Conservation (phyloP, 805 yeast species). For the Ogataea trehaloabstinens region DNA sequence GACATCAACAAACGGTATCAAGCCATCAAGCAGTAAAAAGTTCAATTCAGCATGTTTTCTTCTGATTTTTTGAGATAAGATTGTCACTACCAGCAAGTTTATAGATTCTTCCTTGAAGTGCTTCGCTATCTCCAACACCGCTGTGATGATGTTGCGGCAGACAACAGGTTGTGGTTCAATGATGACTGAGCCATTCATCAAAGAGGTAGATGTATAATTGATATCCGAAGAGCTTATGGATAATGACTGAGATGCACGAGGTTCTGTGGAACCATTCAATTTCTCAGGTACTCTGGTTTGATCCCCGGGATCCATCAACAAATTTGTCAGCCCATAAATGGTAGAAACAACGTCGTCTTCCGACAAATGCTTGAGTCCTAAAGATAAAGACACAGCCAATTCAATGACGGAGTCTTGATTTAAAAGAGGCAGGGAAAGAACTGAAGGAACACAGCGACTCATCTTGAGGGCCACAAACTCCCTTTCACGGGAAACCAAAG, state of each 20-base stretch:
- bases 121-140: constrained; percentile 64
- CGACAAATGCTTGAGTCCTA: constrained; percentile 63
- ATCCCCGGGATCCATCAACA: constrained; percentile 44
- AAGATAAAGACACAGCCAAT: constrained; percentile 58
- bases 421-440: constrained; percentile 56
- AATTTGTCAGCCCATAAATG: constrained; percentile 77
- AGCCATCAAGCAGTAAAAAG: constrained; percentile 54
- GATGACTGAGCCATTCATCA: constrained; percentile 17
- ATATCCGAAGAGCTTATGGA: constrained; percentile 10
- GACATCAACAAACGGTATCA: constrained; percentile 59
- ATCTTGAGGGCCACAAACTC: constrained; percentile 40
- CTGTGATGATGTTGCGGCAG: constrained; percentile 65
- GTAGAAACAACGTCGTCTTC: constrained; percentile 84
- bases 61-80: constrained; percentile 71
- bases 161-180: constrained; percentile 32
- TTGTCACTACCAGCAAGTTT: constrained; percentile 73
- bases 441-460: constrained; percentile 40
- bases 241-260: constrained; percentile 12
- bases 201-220: constrained; percentile 11
- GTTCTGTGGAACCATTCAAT: constrained; percentile 15
- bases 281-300: constrained; percentile 29
- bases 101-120: constrained; percentile 69
- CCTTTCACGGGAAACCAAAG: constrained; percentile 32
- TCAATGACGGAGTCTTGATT: constrained; percentile 44
- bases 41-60: constrained; percentile 52